Base-by-base conservation (phyloP, 257 asterid species). In the Cordia subcordata region DNA sequence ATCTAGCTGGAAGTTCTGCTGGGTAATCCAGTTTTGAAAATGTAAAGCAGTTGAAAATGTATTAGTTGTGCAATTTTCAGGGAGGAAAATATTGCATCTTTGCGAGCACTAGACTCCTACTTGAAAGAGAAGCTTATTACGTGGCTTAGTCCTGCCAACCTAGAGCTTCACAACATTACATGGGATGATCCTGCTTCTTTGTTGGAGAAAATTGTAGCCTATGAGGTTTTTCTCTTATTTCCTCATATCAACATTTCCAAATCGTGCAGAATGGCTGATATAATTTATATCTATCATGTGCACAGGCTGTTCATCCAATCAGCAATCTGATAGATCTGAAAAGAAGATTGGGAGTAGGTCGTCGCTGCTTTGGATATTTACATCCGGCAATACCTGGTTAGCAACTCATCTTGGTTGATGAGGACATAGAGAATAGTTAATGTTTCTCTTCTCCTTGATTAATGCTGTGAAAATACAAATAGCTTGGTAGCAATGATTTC, bases 101-200 rank as follows among this genome's bases (percentile, higher is more conserved):
- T 91, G 62, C 77, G 95, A 58, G 95, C 98, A 65, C 75, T 91
- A 53, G 95, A 91, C 70, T 84, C 96, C 35, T 80, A 83, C 80
- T 80, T 91, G 78, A 91, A 88, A 74, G 98, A 91, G 78, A 91
- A 88, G 76, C 93, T 91, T 61, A 75, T 70, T 70, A 84, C 96
- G 63, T 88, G 96, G 95, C 95, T 91, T 60, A 88, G 93, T 78
- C 98, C 96, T 58, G 96, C 96, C 58, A 88, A 79, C 63, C 96
- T 91, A 51, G 90, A 88, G 74, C 96, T 91, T 70, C 88, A 79
- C 71, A 74, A 79, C 58, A 75, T 91, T 68, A 91, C 95, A 20
- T 88, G 98, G 98, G 96, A 91, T 63, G 95, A 84, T 80, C 84
- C 96, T 55, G 98, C 98, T 60, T 88, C 98, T 64, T 78, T 91